Base-by-base conservation (phyloP, 495 filamentous ascomycete genomes). In the Aspergillus diversus region DNA sequence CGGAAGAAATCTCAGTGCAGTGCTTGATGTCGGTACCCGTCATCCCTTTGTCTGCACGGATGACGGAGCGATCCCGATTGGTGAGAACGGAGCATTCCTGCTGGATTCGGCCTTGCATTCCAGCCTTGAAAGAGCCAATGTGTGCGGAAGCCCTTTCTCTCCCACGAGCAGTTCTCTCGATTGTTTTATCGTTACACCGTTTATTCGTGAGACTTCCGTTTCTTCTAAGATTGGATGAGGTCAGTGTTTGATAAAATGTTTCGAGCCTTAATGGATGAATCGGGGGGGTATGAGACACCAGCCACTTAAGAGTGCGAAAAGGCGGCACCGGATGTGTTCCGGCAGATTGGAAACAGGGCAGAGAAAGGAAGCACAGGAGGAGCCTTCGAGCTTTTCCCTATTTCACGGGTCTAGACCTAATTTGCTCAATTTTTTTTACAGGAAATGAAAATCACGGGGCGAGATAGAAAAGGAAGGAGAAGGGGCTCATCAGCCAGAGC, bases 71-170 rank as follows among this genome's bases (percentile, higher is more conserved):
- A 50, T 50, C 47, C 7, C 21, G 27, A 54, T 54, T 54, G 27
- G 51, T 31, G 27, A 13, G 21, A 16, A n/a, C 8, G 32, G 31
- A 54, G 15, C 51, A 54, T 54, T 54, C 51, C 51, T 17, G 51
- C 51, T 54, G 51, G 51, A 34, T 54, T 54, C 51, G 7, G 51
- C 51, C 27, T 54, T 54, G 51, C 51, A 54, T 54, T 33, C 51
- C 51, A 33, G 51, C 47, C 47, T 31, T 7, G 47, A 50, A 17
- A 5, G 21, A 17, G n/a, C 27, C 47, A 50, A 50, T 16, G 47
- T 50, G 47, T 9, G 16, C 47, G 27, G 51, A 54, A 54, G 17
- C 47, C 47, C 47, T 43, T 43, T 43, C 39, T 43, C n/a, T 43
- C 39, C 39, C 39, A 43, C 7, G 2, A 50, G 21, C 11, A 43